A percentile compares a stretch with the other conserved stretches of the same genome.
These are phyloP conservation scores for Aphanomyces invadans DNA, from an alignment of 352 stramenopile genomes.

Conservation along the genomic window DNA sequence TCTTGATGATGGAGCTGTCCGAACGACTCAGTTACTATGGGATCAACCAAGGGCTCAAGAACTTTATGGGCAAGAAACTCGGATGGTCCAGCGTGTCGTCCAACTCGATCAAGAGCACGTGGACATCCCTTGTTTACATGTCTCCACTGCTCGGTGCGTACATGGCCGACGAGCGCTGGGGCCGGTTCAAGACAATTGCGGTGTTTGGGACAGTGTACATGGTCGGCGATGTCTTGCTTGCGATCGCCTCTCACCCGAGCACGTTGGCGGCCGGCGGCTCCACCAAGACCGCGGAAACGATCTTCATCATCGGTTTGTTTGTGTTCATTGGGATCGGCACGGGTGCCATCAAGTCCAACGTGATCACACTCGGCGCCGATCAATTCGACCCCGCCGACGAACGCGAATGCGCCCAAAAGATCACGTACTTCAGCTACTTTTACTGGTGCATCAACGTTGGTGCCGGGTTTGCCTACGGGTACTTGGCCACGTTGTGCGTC, in stretches of 20 bases:
- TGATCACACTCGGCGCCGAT: conserved; percentile 53
- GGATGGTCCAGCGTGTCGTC: conserved; percentile 51
- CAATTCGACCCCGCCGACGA: conserved; percentile 47
- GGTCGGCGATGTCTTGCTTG: conserved; percentile 51
- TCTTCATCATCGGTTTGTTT: conserved; percentile 56
- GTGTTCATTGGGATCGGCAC: conserved; percentile 40
- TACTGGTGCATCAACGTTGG: conserved; percentile 76
- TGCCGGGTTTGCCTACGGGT: conserved; percentile 59
- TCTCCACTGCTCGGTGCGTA: conserved; percentile 48
- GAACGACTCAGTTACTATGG: conserved; percentile 52
- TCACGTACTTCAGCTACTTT: conserved; percentile 72
- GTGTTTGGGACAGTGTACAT: conserved; percentile 57
- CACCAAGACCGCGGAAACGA: conserved; percentile 19
- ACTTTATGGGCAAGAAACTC: conserved; percentile 49
- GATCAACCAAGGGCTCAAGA: conserved; percentile 53
- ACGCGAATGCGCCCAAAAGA: conserved; percentile 35
- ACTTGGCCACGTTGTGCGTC: conserved; percentile 67
- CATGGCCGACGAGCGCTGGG: conserved; percentile 52
- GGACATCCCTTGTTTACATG: conserved; percentile 56
- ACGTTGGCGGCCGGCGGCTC: conserved; percentile 34
- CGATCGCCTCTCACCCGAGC: conserved; percentile 42
- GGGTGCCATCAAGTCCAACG: conserved; percentile 46
- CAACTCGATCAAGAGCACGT: conserved; percentile 54
- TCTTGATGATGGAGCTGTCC: conserved; percentile 52
- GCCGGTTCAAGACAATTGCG: conserved; percentile 49